A percentile compares a stretch with the other conserved stretches of the same genome.
Evolutionary conservation across 257 asterid genomes (phyloP).

Genomic region (Fraxinus americana): DNA sequence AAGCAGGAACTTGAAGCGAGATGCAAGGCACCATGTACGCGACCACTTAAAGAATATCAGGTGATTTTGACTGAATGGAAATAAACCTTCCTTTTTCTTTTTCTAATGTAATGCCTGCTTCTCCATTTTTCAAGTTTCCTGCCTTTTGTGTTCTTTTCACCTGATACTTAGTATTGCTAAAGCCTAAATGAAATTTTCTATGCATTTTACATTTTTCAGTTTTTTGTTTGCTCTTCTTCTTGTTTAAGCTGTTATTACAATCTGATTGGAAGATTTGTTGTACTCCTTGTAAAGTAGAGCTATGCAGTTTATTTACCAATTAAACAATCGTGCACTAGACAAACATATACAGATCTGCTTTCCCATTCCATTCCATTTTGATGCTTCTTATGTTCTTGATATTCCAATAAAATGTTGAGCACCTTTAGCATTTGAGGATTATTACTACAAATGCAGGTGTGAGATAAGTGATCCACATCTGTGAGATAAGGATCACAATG

Average conservation of each 20-base stretch:
- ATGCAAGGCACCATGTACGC: constrained; percentile 80
- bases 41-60: constrained; percentile 77
- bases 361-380: not conserved
- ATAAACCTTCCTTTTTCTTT: not conserved
- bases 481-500: not conserved
- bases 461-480: not conserved
- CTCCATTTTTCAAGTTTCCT: constrained; percentile 6
- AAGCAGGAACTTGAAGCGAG: constrained; percentile 70
- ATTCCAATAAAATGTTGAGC: not conserved
- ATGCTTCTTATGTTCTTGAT: not conserved
- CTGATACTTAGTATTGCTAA: not conserved
- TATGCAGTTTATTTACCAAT: not conserved
- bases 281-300: not conserved
- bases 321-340: not conserved
- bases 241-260: not conserved
- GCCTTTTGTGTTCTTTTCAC: not conserved
- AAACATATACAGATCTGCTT: not conserved
- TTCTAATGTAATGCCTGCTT: constrained; percentile 2
- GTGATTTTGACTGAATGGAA: constrained; percentile 30
- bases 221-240: not conserved
- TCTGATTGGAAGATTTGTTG: not conserved
- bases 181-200: not conserved
- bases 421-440: not conserved
- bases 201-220: not conserved
- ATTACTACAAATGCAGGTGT: not conserved